Evolutionary conservation across 2,329 filamentous ascomycete genomes (phyloP).

Genomic region (Zasmidium angulare): DNA sequence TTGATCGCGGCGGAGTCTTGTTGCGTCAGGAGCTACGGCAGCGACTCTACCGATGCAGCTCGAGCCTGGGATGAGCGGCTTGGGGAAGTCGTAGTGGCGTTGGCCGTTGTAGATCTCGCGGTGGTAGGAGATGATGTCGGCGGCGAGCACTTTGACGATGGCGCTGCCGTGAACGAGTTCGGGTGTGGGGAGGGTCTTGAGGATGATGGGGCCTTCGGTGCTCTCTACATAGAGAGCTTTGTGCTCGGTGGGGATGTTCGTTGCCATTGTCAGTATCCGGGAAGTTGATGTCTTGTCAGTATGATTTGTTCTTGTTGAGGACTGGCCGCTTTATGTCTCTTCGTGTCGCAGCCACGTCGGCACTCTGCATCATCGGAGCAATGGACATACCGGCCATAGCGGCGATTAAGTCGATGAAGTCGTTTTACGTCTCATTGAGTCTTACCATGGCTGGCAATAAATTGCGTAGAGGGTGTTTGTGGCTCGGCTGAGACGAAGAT

Average conservation of each 20-base stretch:
- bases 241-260: not conserved
- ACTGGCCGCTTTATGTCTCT: too few species aligned
- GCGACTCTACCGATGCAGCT: conserved; percentile 39
- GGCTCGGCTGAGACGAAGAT: too few species aligned
- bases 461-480: too few species aligned
- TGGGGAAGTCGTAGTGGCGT: conserved; percentile 34
- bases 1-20: conserved; percentile 34
- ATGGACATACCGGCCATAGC: too few species aligned
- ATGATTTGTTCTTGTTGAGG: too few species aligned
- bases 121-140: conserved; percentile 41
- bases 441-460: too few species aligned
- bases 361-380: too few species aligned
- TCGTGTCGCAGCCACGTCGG: too few species aligned
- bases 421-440: too few species aligned
- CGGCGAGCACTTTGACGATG: conserved; percentile 40
- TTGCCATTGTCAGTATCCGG: not conserved
- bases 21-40: conserved; percentile 39
- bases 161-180: conserved; percentile 32
- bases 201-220: conserved; percentile 2
- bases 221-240: not conserved
- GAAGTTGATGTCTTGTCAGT: too few species aligned
- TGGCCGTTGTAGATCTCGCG: conserved; percentile 29
- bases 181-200: conserved; percentile 14
- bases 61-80: conserved; percentile 37
- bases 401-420: too few species aligned